Evolutionary conservation across 106 monocot species (phyloP), one percentile per base, ranked within the genome.

Genomic region (Dendrobium chrysotoxum): DNA sequence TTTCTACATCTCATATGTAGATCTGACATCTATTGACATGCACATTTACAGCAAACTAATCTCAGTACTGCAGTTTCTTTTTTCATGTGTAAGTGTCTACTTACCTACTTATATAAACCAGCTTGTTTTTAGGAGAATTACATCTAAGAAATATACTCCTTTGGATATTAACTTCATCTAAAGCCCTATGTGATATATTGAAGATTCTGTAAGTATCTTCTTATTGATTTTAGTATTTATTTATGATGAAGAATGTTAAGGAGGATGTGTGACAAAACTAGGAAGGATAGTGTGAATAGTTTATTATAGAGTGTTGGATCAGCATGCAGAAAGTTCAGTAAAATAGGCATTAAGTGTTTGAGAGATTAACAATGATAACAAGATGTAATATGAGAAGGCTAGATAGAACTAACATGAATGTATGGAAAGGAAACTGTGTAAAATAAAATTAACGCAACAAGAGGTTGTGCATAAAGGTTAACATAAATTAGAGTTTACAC

Each of bases 231-330:
- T 65, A 65, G 25, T 65, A 65, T 65, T 65, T 26, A 65, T 65
- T 65, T 65, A 65, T 65, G n/a, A 65, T 65, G 64, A 65, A 5
- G 64, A 65, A 65, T 26, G n/a, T 65, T 65, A 65, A 26, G 26
- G 11, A 25, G 64, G 26, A 26, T 65, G 64, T 65, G 64, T 6
- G 23, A 65, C 1, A 65, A 65, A 9, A 7, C 13, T 3, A 13
- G 13, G 13, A 3, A 3, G 13, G 11, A 50, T 11, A 50, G 15
- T 50, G 13, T 50, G 13, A 13, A 50, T 50, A 50, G 13, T 13
- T 50, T 50, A 13, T 50, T 50, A 15, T 50, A 13, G 50, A 13
- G 3, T 50, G 11, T 50, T 50, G 11, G 2, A 50, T 50, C 13
- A 13, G 50, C 11, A 50, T 13, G 13, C 10, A 46, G 11, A 13